phyloP scores from a whole-genome alignment of 129 eudicot species.

The Silybum marianum region DNA sequence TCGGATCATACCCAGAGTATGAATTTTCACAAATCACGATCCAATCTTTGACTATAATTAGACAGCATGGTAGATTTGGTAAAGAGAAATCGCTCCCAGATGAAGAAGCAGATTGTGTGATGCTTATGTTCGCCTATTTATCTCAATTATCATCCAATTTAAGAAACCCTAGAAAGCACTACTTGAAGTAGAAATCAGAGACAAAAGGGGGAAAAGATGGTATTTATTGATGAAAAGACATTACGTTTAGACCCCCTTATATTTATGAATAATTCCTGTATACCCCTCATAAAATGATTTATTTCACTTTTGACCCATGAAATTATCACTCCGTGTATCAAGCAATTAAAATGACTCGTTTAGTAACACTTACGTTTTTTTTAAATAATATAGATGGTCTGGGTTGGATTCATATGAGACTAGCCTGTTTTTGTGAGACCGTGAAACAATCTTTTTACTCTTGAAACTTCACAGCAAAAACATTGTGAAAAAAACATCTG shows the following conservation, averaged over 20 bases:
- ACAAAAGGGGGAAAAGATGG: slow-evolving; percentile 12
- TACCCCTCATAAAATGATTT: slow-evolving; percentile 1
- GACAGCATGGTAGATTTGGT: slow-evolving; percentile 7
- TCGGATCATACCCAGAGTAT: slow-evolving; percentile 23
- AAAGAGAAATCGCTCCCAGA: slow-evolving; percentile 29
- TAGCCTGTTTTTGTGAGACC: too few relatives aligned
- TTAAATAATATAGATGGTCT: not conserved
- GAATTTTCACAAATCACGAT: slow-evolving; percentile 14
- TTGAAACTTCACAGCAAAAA: too few relatives aligned
- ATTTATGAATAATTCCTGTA: not conserved
- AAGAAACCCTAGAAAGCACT: slow-evolving; percentile 34
- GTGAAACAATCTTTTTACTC: too few relatives aligned
- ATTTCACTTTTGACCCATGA: not conserved
- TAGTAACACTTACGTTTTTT: not conserved
- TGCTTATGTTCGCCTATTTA: slow-evolving; percentile 25
- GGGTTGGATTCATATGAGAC: too few relatives aligned
- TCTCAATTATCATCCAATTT: slow-evolving; percentile 33
- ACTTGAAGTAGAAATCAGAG: slow-evolving; percentile 23
- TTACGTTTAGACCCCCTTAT: slow-evolving; percentile 21
- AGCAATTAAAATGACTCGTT: too few relatives aligned
- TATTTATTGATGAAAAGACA: not conserved
- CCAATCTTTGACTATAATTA: not conserved
- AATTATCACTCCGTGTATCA: not conserved
- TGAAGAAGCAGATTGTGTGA: slow-evolving; percentile 25
- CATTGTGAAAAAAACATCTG: too few relatives aligned